Conservation (phyloP, 1,284 basidiomycete species). For the Sporisorium sorghi region DNA sequence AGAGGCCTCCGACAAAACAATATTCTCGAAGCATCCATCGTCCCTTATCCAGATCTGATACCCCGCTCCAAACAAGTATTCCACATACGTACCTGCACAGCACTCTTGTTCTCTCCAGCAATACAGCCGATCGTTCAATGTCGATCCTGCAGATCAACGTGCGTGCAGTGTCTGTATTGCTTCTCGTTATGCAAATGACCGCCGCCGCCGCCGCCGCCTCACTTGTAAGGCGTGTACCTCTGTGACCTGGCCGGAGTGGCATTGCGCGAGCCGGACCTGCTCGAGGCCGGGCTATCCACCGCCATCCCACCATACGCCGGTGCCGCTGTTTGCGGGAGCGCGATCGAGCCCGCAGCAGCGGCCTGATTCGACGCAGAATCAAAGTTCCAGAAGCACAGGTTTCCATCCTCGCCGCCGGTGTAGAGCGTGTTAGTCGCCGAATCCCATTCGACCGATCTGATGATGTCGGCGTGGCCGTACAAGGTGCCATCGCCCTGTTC, state of each 20-base stretch:
- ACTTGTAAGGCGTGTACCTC: conserved; percentile 48
- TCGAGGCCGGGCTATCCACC: conserved; percentile 7
- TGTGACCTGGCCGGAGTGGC: conserved; percentile 23
- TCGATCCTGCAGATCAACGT: background rate
- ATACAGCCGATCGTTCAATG: conserved; percentile 7
- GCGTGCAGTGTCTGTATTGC: background rate
- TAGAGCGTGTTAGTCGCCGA: conserved; percentile 37
- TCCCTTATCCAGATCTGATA: conserved; percentile 11
- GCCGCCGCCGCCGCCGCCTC: no score
- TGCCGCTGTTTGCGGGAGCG: conserved; percentile 8
- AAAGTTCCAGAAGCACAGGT: conserved; percentile 54
- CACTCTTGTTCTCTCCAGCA: background rate
- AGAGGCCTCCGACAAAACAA: background rate
- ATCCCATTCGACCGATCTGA: conserved; percentile 54
- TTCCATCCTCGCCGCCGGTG: conserved; percentile 61
- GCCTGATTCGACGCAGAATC: conserved; percentile 7
- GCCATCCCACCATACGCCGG: background rate
- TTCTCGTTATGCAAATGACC: no score
- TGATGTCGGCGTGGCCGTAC: conserved; percentile 58
- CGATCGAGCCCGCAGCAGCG: conserved; percentile 8
- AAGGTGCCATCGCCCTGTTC: conserved; percentile 39
- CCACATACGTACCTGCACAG: background rate
- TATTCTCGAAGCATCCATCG: background rate
- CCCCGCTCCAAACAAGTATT: conserved; percentile 1
- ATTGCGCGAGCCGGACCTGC: conserved; percentile 27